Evolutionary conservation across 495 filamentous ascomycete genomes (phyloP).

Genomic region (Letharia lupina): DNA sequence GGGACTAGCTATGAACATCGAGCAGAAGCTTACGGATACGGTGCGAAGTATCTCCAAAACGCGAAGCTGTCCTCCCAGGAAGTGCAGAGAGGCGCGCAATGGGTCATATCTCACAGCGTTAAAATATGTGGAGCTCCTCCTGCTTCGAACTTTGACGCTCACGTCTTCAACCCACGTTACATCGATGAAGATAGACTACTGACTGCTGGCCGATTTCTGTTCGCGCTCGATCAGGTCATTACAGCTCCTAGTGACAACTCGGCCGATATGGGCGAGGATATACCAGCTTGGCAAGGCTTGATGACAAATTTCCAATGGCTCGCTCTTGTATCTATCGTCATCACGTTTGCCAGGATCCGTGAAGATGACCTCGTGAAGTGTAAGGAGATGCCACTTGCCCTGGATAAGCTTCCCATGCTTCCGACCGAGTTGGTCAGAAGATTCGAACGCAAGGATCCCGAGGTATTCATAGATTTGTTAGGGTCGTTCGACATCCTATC

Average conservation of each 20-base stretch:
- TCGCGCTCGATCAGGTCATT: background rate
- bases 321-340: background rate
- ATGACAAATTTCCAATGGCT: background rate
- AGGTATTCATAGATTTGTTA: background rate
- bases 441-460: background rate
- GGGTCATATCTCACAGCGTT: background rate
- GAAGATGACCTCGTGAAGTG: constrained; percentile 14
- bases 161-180: background rate
- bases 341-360: constrained; percentile 8
- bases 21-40: constrained; percentile 17
- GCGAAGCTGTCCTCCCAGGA: background rate
- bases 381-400: constrained; percentile 9
- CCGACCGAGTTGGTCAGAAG: background rate
- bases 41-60: constrained; percentile 3
- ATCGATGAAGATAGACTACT: background rate
- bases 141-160: background rate
- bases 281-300: too few relatives aligned
- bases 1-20: constrained; percentile 11
- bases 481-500: constrained; percentile 5
- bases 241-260: background rate
- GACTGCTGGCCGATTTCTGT: constrained; percentile 5
- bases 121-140: background rate
- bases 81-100: background rate
- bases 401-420: background rate
- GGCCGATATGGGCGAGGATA: background rate